A percentile compares a stretch with the other conserved stretches of the same genome.
Conservation (phyloP, 1,284 basidiomycete species). For the Ceratorhiza oryzae-sativae region DNA sequence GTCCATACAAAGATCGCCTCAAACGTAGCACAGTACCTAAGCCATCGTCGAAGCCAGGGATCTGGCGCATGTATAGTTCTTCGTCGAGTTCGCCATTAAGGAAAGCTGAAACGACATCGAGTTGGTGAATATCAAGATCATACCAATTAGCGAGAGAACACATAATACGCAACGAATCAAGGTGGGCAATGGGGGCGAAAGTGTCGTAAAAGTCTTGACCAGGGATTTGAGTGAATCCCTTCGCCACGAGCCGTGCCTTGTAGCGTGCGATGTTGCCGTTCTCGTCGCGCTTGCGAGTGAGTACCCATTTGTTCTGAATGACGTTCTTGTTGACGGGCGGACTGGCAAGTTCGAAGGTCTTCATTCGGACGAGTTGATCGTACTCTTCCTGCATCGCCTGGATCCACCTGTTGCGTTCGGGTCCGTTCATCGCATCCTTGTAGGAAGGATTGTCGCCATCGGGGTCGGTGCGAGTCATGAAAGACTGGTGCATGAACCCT, state of each 20-base stretch:
- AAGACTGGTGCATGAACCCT: background rate
- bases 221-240: constrained; percentile 36
- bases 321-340: too few relatives aligned
- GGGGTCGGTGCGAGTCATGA: background rate
- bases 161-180: constrained; percentile 50
- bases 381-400: background rate
- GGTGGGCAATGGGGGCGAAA: constrained; percentile 44
- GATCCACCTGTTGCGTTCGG: background rate
- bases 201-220: constrained; percentile 46
- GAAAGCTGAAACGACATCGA: constrained; percentile 50
- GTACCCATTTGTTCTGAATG: constrained; percentile 50
- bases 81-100: constrained; percentile 48
- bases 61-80: constrained; percentile 48
- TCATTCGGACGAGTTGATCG: background rate
- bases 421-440: background rate
- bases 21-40: background rate
- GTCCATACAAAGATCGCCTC: background rate
- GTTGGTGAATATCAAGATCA: constrained; percentile 49
- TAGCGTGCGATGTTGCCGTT: background rate
- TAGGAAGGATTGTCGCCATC: background rate
- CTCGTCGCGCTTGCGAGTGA: constrained; percentile 46
- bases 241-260: background rate
- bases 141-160: constrained; percentile 52
- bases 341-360: background rate
- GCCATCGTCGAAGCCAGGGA: constrained; percentile 5